These are phyloP conservation scores for Penicillium sp. DNA, from an alignment of 2,329 filamentous ascomycete genomes.

Conservation along the genomic window DNA sequence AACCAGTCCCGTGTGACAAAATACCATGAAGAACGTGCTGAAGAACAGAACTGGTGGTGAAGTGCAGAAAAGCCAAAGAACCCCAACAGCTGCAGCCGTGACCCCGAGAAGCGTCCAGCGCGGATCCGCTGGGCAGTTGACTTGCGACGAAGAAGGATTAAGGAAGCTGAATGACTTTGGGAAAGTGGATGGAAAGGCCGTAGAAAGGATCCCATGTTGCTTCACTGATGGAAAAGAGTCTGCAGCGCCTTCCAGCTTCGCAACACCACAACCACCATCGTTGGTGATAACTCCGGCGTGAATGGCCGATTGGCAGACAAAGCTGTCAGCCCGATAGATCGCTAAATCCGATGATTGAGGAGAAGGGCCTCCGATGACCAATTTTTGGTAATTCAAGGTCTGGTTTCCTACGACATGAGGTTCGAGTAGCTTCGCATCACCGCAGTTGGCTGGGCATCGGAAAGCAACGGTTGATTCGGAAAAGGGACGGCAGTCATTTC, in stretches of 20 bases:
- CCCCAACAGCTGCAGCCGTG: slow-evolving; percentile 75
- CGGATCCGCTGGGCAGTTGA: slow-evolving; percentile 73
- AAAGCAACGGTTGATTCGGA: slow-evolving; percentile 57
- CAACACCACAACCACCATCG: slow-evolving; percentile 79
- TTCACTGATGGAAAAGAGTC: slow-evolving; percentile 66
- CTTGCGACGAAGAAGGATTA: slow-evolving; percentile 54
- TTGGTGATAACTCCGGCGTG: slow-evolving; percentile 79
- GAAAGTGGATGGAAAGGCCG: slow-evolving; percentile 84
- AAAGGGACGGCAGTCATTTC: slow-evolving; percentile 61
- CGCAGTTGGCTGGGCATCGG: slow-evolving; percentile 61
- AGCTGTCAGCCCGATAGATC: slow-evolving; percentile 86
- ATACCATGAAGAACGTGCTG: slow-evolving; percentile 77
- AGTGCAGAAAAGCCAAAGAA: slow-evolving; percentile 80
- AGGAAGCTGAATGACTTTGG: slow-evolving; percentile 84
- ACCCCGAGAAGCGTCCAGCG: slow-evolving; percentile 84
- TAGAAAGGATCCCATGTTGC: slow-evolving; percentile 74
- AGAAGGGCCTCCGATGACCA: slow-evolving; percentile 57
- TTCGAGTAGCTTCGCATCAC: slow-evolving; percentile 51
- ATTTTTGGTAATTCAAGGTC: slow-evolving; percentile 55
- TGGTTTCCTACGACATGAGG: slow-evolving; percentile 57
- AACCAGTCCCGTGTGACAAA: slow-evolving; percentile 87
- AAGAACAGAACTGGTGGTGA: slow-evolving; percentile 84
- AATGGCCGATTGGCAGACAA: slow-evolving; percentile 82
- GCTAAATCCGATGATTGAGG: slow-evolving; percentile 47
- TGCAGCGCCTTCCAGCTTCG: slow-evolving; percentile 72